Evolutionary conservation across 2,329 filamentous ascomycete genomes (phyloP).

Genomic region (Chlorencoelia australis): DNA sequence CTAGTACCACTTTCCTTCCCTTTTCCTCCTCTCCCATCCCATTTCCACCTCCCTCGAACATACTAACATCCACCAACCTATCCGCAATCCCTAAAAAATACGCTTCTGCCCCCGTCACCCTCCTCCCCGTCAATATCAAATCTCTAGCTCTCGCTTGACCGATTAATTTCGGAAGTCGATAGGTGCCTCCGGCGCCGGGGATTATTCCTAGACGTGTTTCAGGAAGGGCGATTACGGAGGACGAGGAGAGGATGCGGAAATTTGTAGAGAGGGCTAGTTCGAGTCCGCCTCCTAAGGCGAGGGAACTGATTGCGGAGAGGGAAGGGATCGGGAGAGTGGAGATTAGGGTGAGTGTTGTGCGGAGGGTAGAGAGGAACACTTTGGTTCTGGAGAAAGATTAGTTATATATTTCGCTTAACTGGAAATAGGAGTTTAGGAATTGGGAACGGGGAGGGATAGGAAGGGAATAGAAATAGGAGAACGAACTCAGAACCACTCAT

Average conservation of each 20-base stretch:
- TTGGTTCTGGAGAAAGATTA: conserved; percentile 37
- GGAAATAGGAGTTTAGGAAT: no score
- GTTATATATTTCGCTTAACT: conserved; percentile 4
- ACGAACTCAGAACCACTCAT: conserved; percentile 68
- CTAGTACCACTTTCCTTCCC: conserved; percentile 54
- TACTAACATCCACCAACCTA: conserved; percentile 71
- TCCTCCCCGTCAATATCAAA: conserved; percentile 80
- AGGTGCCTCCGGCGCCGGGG: conserved; percentile 87
- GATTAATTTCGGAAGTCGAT: conserved; percentile 73
- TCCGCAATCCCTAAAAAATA: conserved; percentile 89
- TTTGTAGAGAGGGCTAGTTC: conserved; percentile 86
- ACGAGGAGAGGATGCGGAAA: conserved; percentile 77
- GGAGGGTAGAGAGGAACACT: conserved; percentile 67
- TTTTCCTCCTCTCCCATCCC: conserved; percentile 26
- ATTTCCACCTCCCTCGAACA: conserved; percentile 38
- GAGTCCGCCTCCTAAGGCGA: conserved; percentile 85
- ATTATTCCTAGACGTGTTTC: conserved; percentile 92
- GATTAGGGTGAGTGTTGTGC: conserved; percentile 64
- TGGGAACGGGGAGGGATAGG: no score
- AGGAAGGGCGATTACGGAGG: conserved; percentile 70
- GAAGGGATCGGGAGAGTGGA: conserved; percentile 75
- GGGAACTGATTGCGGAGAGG: conserved; percentile 75
- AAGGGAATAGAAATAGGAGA: neutral
- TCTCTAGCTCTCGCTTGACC: conserved; percentile 77
- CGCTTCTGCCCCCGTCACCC: conserved; percentile 72